A percentile compares a stretch with the other conserved stretches of the same genome.
Conservation (phyloP, 2,329 filamentous ascomycete species). For the Nothophaeocryptopus gaeumannii region DNA sequence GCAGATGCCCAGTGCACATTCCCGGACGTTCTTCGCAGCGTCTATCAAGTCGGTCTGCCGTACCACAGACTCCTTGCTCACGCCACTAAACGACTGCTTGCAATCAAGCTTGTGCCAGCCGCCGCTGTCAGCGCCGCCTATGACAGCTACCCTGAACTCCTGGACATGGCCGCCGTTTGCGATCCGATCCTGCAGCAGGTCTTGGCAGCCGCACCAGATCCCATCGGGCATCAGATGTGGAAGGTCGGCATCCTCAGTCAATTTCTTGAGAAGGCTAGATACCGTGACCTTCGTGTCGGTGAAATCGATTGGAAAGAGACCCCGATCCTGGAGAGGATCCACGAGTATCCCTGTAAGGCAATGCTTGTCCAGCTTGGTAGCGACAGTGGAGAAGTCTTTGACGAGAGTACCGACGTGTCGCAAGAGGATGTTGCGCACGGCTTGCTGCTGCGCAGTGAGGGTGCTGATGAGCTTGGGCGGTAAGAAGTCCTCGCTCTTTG, state of each 20-base stretch:
- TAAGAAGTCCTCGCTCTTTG: slow-evolving; percentile 3
- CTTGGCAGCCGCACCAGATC: background rate
- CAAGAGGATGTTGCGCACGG: background rate
- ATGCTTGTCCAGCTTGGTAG: background rate
- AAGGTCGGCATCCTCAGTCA: background rate
- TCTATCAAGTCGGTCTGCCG: background rate
- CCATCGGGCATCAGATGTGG: background rate
- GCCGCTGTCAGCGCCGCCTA: too few relatives aligned
- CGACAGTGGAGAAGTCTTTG: background rate
- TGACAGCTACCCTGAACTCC: too few relatives aligned
- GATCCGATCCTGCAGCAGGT: too few relatives aligned
- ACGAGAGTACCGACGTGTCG: background rate
- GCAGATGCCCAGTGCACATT: slow-evolving; percentile 1
- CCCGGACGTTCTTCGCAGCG: background rate
- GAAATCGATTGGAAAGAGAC: too few relatives aligned
- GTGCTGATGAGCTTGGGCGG: background rate
- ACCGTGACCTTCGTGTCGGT: too few relatives aligned
- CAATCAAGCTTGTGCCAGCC: too few relatives aligned
- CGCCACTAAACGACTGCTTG: too few relatives aligned
- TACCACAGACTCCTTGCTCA: too few relatives aligned
- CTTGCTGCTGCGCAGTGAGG: background rate
- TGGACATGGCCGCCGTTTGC: too few relatives aligned
- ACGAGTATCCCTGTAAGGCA: background rate
- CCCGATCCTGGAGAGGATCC: background rate
- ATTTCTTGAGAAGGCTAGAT: background rate